A percentile compares a stretch with the other conserved stretches of the same genome.
Conservation (phyloP, 257 asterid species). For the Solanum verrucosum region DNA sequence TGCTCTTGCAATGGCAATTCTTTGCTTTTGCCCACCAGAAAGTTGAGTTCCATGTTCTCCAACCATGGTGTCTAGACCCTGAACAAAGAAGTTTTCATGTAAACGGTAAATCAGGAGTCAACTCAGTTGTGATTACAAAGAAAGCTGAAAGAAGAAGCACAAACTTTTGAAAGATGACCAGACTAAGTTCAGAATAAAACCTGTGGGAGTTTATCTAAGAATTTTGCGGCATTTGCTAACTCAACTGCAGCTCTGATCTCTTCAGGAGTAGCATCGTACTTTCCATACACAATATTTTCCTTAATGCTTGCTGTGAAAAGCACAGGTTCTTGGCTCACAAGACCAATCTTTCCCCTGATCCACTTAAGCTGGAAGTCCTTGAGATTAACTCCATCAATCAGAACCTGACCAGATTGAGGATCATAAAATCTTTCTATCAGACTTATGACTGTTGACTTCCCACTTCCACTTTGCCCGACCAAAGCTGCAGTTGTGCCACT, state of each 20-base stretch:
- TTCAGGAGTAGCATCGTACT: conserved; percentile 51
- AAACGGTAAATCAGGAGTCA: not conserved
- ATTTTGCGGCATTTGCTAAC: conserved; percentile 75
- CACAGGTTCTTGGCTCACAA: conserved; percentile 86
- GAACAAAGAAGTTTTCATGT: not conserved
- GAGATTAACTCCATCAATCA: conserved; percentile 56
- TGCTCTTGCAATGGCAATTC: conserved; percentile 83
- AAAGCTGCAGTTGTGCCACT: conserved; percentile 70
- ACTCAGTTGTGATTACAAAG: not conserved
- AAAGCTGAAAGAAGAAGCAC: not conserved
- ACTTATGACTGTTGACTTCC: conserved; percentile 75
- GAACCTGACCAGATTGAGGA: conserved; percentile 62
- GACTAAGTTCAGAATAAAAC: conserved; percentile 13
- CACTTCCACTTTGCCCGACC: conserved; percentile 91
- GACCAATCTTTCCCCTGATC: conserved; percentile 74
- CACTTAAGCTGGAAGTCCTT: conserved; percentile 75
- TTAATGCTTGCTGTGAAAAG: conserved; percentile 59
- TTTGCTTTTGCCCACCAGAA: conserved; percentile 89
- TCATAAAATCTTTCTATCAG: conserved; percentile 73
- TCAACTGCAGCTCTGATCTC: conserved; percentile 56
- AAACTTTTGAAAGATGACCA: not conserved
- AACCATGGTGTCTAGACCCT: conserved; percentile 72
- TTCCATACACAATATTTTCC: conserved; percentile 75
- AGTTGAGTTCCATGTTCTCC: conserved; percentile 92
- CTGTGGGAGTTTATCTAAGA: conserved; percentile 71